These are phyloP conservation scores for Lasiosphaeria hispida DNA, from an alignment of 495 filamentous ascomycete species.

Conservation along the genomic window DNA sequence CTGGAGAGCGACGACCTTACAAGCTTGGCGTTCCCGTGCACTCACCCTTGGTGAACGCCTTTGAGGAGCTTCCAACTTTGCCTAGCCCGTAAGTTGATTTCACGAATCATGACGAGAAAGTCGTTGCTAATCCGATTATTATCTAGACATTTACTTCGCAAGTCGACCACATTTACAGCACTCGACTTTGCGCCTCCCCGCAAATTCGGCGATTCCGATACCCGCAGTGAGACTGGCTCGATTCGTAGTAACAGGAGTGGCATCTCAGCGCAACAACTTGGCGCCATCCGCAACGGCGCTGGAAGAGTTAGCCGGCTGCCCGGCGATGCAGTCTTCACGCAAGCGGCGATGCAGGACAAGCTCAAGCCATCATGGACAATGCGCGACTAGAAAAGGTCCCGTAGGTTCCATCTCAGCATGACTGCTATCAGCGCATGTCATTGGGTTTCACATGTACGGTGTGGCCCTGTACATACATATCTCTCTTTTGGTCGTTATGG, in stretches of 20 bases:
- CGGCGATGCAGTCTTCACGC: conserved; percentile 76
- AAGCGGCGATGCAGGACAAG: conserved; percentile 62
- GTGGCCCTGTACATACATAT: conserved; percentile 11
- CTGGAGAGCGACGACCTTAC: conserved; percentile 73
- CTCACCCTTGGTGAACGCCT: conserved; percentile 74
- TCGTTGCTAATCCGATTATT: conserved; percentile 1
- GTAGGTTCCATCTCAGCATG: neutral
- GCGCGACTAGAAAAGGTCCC: conserved; percentile 36
- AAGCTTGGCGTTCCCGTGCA: conserved; percentile 66
- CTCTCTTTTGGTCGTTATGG: neutral
- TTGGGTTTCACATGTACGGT: neutral
- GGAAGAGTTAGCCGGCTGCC: conserved; percentile 88
- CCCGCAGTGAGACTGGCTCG: conserved; percentile 79
- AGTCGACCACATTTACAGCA: conserved; percentile 82
- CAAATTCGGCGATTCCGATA: conserved; percentile 72
- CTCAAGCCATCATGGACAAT: conserved; percentile 81
- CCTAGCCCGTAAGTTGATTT: conserved; percentile 82
- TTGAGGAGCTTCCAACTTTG: conserved; percentile 79
- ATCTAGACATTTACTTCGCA: conserved; percentile 74
- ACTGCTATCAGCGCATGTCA: conserved; percentile 3
- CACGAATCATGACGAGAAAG: neutral
- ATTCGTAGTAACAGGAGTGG: conserved; percentile 83
- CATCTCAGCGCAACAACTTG: conserved; percentile 65
- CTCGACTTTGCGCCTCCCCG: conserved; percentile 95
- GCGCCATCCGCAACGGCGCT: conserved; percentile 82